Evolutionary conservation across 192 early-diverging fungal species (phyloP).

Genomic region (Coemansia sp.): DNA sequence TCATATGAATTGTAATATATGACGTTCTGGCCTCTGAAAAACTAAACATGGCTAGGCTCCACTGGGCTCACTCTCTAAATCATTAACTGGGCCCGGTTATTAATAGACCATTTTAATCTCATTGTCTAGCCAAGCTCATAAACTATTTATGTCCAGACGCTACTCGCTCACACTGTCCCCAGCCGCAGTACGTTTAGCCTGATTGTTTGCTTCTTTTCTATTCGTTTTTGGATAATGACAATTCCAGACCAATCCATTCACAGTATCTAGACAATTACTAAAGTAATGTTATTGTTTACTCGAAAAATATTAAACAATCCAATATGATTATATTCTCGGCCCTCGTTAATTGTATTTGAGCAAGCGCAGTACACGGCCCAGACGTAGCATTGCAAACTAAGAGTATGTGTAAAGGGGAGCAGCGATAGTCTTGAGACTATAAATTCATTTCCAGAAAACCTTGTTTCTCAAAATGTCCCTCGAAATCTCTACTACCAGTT

Average conservation of each 20-base stretch:
- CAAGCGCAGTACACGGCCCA: neutral
- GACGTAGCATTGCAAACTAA: neutral
- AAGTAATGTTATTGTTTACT: conserved; percentile 6
- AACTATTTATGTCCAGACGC: neutral
- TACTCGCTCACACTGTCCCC: no score
- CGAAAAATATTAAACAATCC: conserved; percentile 4
- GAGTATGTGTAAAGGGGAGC: neutral
- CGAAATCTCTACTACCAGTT: no score
- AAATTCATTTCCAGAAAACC: conserved; percentile 1
- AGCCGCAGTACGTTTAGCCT: no score
- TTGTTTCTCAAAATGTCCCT: neutral
- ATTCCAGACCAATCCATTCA: conserved; percentile 1
- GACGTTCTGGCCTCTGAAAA: no score
- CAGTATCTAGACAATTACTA: conserved; percentile 6
- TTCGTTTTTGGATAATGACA: neutral
- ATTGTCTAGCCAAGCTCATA: neutral
- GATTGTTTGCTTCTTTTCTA: neutral
- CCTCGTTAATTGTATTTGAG: neutral
- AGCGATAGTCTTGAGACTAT: neutral
- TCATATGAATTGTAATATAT: no score
- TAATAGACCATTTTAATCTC: conserved; percentile 7
- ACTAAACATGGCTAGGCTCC: neutral
- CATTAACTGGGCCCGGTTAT: neutral
- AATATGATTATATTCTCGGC: neutral
- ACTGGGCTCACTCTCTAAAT: neutral